phyloP scores from a whole-genome alignment of 2,329 filamentous ascomycete species.

The Aspergillus brunneoviolaceus region DNA sequence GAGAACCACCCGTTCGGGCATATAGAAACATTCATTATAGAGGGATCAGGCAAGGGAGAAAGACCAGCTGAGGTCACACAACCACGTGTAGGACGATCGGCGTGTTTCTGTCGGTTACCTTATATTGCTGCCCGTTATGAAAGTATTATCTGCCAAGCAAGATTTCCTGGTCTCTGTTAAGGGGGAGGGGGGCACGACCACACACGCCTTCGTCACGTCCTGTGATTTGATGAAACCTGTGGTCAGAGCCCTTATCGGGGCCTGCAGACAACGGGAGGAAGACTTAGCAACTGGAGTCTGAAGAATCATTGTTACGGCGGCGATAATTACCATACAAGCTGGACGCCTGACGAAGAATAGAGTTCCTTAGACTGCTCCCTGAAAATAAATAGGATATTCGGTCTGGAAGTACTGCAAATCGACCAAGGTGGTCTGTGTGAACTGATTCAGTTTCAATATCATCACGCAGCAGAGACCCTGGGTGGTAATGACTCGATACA shows the following conservation, averaged over 20 bases:
- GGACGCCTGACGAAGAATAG: not conserved
- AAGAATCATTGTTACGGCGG: not conserved
- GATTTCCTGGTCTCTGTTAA: not conserved
- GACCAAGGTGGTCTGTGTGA: not conserved
- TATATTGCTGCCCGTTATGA: not conserved
- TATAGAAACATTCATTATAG: not conserved
- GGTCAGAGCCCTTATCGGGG: not conserved
- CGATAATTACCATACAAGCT: not conserved
- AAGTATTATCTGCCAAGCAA: no score
- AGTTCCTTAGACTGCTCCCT: not conserved
- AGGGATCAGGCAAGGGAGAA: not conserved
- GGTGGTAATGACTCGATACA: not conserved
- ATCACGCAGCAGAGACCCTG: not conserved
- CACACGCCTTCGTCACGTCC: not conserved
- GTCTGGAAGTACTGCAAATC: not conserved
- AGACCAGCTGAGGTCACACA: not conserved
- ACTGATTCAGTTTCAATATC: not conserved
- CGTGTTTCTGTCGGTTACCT: not conserved
- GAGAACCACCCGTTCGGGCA: not conserved
- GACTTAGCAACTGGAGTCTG: constrained; percentile 5
- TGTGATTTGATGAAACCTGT: not conserved
- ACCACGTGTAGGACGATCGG: not conserved
- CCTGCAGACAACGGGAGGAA: constrained; percentile 8
- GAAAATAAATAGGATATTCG: not conserved
- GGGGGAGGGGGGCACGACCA: not conserved